phyloP scores from a whole-genome alignment of 176 grass and related monocot genomes.

The Hordeum vulgare region DNA sequence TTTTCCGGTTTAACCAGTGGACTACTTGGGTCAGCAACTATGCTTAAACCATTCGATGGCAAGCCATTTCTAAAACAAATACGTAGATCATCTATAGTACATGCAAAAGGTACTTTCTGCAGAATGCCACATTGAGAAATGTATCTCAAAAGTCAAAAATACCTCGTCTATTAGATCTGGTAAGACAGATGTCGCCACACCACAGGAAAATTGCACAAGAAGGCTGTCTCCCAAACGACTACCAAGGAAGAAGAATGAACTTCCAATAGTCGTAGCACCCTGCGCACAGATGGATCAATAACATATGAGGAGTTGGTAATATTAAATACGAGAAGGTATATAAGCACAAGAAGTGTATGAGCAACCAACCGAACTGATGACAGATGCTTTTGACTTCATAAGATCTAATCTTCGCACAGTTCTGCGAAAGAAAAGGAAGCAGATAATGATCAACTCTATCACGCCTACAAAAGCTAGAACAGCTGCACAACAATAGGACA shows the following conservation, averaged over 20 bases:
- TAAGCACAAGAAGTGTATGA: constrained; percentile 15
- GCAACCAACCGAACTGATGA: constrained; percentile 80
- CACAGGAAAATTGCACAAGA: constrained; percentile 86
- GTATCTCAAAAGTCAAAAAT: constrained; percentile 16
- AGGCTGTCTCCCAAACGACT: constrained; percentile 91
- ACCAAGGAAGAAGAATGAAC: constrained; percentile 90
- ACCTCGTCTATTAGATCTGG: constrained; percentile 64
- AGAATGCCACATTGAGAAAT: not conserved
- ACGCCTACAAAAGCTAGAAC: not conserved
- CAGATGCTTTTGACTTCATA: constrained; percentile 88
- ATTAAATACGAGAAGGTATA: constrained; percentile 1
- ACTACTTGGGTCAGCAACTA: not conserved
- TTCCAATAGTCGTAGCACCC: constrained; percentile 79
- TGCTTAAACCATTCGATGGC: not conserved
- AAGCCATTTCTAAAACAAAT: not conserved
- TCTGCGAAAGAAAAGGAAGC: constrained; percentile 41
- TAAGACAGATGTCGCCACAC: constrained; percentile 37
- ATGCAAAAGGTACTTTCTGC: not conserved
- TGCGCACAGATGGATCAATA: constrained; percentile 29
- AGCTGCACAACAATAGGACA: not conserved
- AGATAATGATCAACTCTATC: not conserved
- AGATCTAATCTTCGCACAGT: constrained; percentile 94
- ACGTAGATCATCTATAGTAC: not conserved
- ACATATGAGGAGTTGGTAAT: not conserved
- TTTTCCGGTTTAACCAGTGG: not conserved